Conservation (phyloP, 306 rosid species). For the Fagus crenata region DNA sequence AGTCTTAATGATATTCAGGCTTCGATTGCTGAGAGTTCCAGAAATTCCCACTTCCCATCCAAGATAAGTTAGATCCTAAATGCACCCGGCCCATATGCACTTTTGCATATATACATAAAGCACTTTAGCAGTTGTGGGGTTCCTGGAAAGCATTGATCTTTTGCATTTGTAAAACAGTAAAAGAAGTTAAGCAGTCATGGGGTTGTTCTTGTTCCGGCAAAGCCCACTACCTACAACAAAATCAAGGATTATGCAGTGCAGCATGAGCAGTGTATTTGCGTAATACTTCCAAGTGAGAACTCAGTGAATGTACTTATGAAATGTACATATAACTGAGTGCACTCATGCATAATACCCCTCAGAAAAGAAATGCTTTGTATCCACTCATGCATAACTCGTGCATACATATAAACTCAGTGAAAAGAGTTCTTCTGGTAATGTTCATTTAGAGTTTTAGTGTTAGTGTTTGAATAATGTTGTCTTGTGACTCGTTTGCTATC, state of each 20-base stretch:
- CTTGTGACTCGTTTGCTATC: neutral
- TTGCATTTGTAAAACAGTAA: neutral
- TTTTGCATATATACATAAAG: neutral
- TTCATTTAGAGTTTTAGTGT: slow-evolving; percentile 13
- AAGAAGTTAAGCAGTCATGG: neutral
- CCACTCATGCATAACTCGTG: slow-evolving; percentile 2
- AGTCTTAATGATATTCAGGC: slow-evolving; percentile 35
- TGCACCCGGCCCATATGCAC: neutral
- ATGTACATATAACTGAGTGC: slow-evolving; percentile 18
- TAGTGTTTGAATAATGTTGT: neutral
- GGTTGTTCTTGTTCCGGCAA: neutral
- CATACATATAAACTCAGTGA: neutral
- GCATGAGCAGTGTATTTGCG: slow-evolving; percentile 3
- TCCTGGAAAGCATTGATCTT: neutral
- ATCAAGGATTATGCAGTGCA: neutral
- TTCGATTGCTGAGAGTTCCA: slow-evolving; percentile 37
- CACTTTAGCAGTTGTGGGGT: neutral
- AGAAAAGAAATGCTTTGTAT: slow-evolving; percentile 13
- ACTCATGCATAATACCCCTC: slow-evolving; percentile 4
- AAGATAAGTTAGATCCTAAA: slow-evolving; percentile 42
- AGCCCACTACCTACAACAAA: neutral
- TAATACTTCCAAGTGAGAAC: slow-evolving; percentile 19
- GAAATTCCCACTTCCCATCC: slow-evolving; percentile 33
- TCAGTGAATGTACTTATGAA: slow-evolving; percentile 6
- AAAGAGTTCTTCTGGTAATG: slow-evolving; percentile 11